These are phyloP conservation scores for Colletotrichum melonis DNA, from an alignment of 2,329 filamentous ascomycete genomes.

Conservation along the genomic window DNA sequence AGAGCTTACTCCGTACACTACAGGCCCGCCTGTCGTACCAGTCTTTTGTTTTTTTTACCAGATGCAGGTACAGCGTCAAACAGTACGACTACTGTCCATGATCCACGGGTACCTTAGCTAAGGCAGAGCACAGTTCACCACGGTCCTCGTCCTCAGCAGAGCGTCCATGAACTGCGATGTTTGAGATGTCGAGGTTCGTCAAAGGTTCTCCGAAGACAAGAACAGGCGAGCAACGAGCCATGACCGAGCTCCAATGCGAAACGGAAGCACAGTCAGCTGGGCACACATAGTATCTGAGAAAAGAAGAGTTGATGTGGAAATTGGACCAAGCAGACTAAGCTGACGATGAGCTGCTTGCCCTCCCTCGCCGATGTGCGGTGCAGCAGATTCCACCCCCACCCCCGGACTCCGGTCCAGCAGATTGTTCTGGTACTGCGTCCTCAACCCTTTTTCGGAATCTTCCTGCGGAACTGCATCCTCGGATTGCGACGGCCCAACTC, in stretches of 20 bases:
- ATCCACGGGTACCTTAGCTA: background rate
- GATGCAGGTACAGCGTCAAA: background rate
- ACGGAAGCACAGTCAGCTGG: constrained; percentile 6
- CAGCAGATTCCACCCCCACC: constrained; percentile 24
- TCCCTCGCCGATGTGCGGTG: background rate
- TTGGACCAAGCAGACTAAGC: background rate
- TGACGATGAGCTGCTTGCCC: background rate
- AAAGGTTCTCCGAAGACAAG: background rate
- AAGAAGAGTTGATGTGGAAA: background rate
- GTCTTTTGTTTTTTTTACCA: background rate
- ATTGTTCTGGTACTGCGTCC: background rate
- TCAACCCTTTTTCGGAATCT: constrained; percentile 27
- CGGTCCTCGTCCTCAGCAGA: background rate
- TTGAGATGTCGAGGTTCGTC: constrained; percentile 1
- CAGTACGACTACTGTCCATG: background rate
- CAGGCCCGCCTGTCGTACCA: background rate
- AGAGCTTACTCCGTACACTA: background rate
- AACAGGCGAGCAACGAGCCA: background rate
- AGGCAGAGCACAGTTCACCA: constrained; percentile 6
- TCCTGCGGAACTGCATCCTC: constrained; percentile 27
- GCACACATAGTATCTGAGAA: background rate
- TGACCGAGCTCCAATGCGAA: constrained; percentile 25
- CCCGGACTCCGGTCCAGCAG: constrained; percentile 30
- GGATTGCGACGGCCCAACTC: constrained; percentile 36
- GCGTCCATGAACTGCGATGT: background rate